Evolutionary conservation across 352 stramenopile genomes (phyloP), one percentile per base, ranked within the genome.

Genomic region (Thalassiosira ordinaria): DNA sequence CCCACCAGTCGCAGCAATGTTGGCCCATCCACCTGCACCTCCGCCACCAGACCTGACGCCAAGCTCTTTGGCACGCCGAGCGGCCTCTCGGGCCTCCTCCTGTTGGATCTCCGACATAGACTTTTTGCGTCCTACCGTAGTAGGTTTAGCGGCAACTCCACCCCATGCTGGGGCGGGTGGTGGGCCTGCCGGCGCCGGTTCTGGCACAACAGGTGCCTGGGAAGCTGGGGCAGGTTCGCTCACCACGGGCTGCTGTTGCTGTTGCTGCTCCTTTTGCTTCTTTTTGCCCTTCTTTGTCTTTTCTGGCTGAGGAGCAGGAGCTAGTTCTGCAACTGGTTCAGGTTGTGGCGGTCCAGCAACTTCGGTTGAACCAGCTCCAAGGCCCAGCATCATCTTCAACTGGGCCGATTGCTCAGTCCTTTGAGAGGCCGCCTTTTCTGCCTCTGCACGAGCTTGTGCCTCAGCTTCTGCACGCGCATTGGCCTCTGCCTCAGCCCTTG

Each of bases 81-180:
- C 88, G 41, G 84, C 81, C 14, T 60, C 57, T 44, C 82, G 77
- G 49, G 90, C 88, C 79, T 93, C 89, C 77, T 95, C 90, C 63
- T 92, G 67, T 62, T 94, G 90, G 69, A 95, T 95, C 68, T 95
- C 87, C 27, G 86, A 91, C 85, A 95, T 92, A 56, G 75, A 87
- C 47, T 93, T 93, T 24, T 85, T 85, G 27, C 52, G 35, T 37
- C 44, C 41, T 7, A 55, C 33, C 33, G 11, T 33, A 33, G 27
- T 78, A 2, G 70, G 49, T 44, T 76, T 69, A 18, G 66, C 77
- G 13, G 64, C 33, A 14, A 68, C 76, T 27, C 71, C 80, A 37
- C 86, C 88, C 89, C 90, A 93, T 33, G 89, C 84, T 60, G 89
- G 74, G 69, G 78, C 64, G 24, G 75, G 31, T 20, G 77, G 63